Evolutionary conservation across 2,329 filamentous ascomycete species (phyloP), one percentile per base, ranked within the genome.

Genomic region (Colletotrichum spaethianum): DNA sequence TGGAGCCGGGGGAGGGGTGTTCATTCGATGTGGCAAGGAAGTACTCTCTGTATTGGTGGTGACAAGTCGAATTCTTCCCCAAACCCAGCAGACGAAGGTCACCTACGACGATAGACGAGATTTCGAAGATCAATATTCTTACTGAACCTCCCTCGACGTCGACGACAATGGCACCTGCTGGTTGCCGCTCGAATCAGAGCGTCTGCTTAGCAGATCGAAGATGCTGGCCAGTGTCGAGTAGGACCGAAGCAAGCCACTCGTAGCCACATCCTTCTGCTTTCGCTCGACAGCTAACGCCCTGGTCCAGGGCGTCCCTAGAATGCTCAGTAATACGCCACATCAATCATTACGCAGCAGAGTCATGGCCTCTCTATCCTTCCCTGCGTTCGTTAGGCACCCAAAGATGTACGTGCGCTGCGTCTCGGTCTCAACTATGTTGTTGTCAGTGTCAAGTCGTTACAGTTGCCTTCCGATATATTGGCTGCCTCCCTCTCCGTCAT

Each of bases 111-210:
- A 33, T 18, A 48, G 40, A 31, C 33, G 18, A 62, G 31, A 18
- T 46, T 40, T 63, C 59, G 18, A 50, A 16, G 28, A 36, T 48
- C 36, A 9, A 56, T 11, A 23, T 26, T 11, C 57, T 52, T 57
- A 33, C 63, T 50, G 57, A 52, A 36, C 23, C 44, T 57, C 50
- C 38, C 26, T 36, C 59, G 31, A 63, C 65, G 33, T 31, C 53
- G 23, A 64, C 11, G 59, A 55, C 44, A 40, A 48, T 26, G 56
- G 26, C 48, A 62, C 18, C 33, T 62, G 67, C 61, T 56, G 53
- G 38, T 52, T 73, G 61, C 67, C 67, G 70, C 62, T 73, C 70
- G 44, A 66, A 71, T 65, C 66, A 62, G 66, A 62, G 61, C 55
- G 61, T 36, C 23, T 42, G 59, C 36, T 67, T 50, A 70, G 20